These are phyloP conservation scores for Abelmoschus esculentus DNA, from an alignment of 345 rosid species.

Conservation along the genomic window DNA sequence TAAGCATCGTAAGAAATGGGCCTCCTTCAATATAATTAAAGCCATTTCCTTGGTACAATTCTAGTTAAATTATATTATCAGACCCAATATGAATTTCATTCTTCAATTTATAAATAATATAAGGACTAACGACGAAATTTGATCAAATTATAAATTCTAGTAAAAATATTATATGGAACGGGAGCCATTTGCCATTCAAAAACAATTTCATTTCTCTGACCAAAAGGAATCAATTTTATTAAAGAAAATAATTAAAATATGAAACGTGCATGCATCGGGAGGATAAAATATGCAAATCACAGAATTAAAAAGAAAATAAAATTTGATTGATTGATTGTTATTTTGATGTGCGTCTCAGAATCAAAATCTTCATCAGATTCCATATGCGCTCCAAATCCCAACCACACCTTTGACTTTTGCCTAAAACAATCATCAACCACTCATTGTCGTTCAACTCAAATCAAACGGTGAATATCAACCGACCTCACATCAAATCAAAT, in stretches of 20 bases:
- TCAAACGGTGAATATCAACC: background rate
- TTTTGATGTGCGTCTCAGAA: background rate
- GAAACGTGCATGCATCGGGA: background rate
- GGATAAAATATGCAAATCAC: background rate
- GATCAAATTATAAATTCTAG: too few relatives aligned
- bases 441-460: background rate
- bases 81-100: too few relatives aligned
- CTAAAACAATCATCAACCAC: background rate
- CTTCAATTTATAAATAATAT: too few relatives aligned
- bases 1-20: too few relatives aligned
- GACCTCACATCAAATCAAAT: background rate
- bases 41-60: too few relatives aligned
- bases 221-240: too few relatives aligned
- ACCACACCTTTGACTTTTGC: background rate
- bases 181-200: background rate
- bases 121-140: too few relatives aligned
- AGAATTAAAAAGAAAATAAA: background rate
- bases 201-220: background rate
- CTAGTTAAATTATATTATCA: too few relatives aligned
- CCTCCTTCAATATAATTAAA: too few relatives aligned
- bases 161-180: too few relatives aligned
- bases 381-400: background rate
- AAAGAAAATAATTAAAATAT: background rate
- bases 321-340: background rate
- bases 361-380: background rate